Conservation (phyloP, 2,329 filamentous ascomycete genomes). For the Stachybotrys chartarum region DNA sequence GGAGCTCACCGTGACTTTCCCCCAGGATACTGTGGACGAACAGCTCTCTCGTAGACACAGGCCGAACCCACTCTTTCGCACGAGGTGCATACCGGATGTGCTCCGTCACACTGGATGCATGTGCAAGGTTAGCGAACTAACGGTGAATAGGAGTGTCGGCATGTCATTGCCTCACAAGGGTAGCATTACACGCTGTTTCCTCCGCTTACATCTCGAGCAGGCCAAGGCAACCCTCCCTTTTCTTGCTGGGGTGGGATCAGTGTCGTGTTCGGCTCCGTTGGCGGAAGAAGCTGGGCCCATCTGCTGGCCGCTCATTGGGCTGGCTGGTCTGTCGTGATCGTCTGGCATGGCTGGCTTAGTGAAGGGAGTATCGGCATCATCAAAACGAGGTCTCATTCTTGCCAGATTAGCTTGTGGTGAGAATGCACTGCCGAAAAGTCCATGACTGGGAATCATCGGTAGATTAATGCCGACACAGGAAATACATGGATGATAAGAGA, state of each 20-base stretch:
- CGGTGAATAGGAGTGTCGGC: no score
- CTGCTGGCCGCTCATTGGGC: background rate
- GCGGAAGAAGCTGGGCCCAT: background rate
- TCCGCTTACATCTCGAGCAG: slow-evolving; percentile 16
- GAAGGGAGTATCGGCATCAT: no score
- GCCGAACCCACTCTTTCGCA: slow-evolving; percentile 11
- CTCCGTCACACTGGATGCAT: slow-evolving; percentile 14
- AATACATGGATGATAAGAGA: no score
- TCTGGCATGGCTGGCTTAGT: slow-evolving; percentile 1
- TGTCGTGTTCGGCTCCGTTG: background rate
- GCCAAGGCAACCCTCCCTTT: slow-evolving; percentile 15
- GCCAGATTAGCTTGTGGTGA: no score
- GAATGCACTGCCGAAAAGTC: no score
- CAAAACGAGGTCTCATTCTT: no score
- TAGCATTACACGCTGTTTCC: slow-evolving; percentile 15
- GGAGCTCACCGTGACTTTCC: slow-evolving; percentile 15
- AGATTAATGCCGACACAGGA: no score
- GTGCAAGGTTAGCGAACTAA: background rate
- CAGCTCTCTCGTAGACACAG: slow-evolving; percentile 15
- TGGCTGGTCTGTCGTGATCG: background rate
- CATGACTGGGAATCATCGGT: no score
- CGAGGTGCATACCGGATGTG: slow-evolving; percentile 14
- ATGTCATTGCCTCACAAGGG: background rate
- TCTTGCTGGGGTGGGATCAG: background rate
- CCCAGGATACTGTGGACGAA: slow-evolving; percentile 17